Evolutionary conservation across 441 rosid genomes (phyloP).

Genomic region (Oxalis stricta): DNA sequence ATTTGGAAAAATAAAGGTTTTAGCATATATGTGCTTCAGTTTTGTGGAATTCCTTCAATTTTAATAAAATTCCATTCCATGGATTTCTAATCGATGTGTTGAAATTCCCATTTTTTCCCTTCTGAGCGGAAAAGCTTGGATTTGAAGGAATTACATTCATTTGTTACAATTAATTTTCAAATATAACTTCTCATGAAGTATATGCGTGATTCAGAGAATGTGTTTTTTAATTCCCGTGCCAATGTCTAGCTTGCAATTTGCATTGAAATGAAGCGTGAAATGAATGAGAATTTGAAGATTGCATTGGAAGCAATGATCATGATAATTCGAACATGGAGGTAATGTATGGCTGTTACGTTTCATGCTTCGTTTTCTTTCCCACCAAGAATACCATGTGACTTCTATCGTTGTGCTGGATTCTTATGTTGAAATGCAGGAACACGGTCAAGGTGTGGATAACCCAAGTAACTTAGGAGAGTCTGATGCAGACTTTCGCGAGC

Average conservation of each 20-base stretch:
- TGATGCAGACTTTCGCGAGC: slow-evolving; percentile 30
- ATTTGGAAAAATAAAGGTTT: no score
- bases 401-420: slow-evolving; percentile 10
- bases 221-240: slow-evolving; percentile 15
- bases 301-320: slow-evolving; percentile 57
- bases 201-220: no score
- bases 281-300: slow-evolving; percentile 82
- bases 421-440: slow-evolving; percentile 49
- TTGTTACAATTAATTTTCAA: no score
- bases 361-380: slow-evolving; percentile 9
- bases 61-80: no score
- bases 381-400: background rate
- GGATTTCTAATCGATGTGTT: no score
- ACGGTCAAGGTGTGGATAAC: slow-evolving; percentile 20
- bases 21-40: no score
- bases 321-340: slow-evolving; percentile 30
- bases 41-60: no score
- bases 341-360: slow-evolving; percentile 15
- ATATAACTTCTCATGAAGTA: no score
- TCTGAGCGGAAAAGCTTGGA: no score
- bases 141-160: no score
- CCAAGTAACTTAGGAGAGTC: slow-evolving; percentile 15
- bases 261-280: slow-evolving; percentile 76
- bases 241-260: slow-evolving; percentile 87
- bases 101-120: no score